Conservation (phyloP, 2,329 filamentous ascomycete species). For the Lachnellula arida region DNA sequence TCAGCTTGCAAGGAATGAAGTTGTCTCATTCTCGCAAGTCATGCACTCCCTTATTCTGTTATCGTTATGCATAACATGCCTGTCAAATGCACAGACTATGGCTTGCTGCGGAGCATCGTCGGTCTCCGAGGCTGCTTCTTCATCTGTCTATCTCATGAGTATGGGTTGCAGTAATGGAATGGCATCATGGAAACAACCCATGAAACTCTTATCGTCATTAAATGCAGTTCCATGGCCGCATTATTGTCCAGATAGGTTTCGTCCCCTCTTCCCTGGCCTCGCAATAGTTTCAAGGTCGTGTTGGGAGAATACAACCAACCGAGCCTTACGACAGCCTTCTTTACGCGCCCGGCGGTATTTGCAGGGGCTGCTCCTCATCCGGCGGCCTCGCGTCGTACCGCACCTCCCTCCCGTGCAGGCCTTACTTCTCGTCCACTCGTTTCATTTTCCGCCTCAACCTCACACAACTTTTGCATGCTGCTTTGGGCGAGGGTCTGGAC, state of each 20-base stretch:
- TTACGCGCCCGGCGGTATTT: slow-evolving; percentile 33
- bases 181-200: slow-evolving; percentile 20
- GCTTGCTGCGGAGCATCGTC: background rate
- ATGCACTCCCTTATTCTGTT: slow-evolving; percentile 16
- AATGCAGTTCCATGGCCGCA: slow-evolving; percentile 9
- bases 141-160: slow-evolving; percentile 1
- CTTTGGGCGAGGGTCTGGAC: slow-evolving; percentile 4
- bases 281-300: slow-evolving; percentile 17
- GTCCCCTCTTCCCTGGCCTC: slow-evolving; percentile 15
- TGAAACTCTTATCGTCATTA: background rate
- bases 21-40: slow-evolving; percentile 18
- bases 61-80: slow-evolving; percentile 28
- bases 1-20: slow-evolving; percentile 25
- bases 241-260: slow-evolving; percentile 22
- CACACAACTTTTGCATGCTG: slow-evolving; percentile 11
- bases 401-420: slow-evolving; percentile 25
- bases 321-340: slow-evolving; percentile 31
- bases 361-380: slow-evolving; percentile 19
- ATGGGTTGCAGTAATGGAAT: slow-evolving; percentile 12
- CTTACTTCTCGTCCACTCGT: slow-evolving; percentile 23
- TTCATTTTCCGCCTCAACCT: slow-evolving; percentile 16
- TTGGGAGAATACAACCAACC: slow-evolving; percentile 15
- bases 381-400: slow-evolving; percentile 28
- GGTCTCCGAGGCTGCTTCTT: background rate
- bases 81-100: slow-evolving; percentile 8